Percentiles rank a stretch among this genome's conserved stretches.
phyloP scores from a whole-genome alignment of 345 rosid species.

The Turnera subulata region DNA sequence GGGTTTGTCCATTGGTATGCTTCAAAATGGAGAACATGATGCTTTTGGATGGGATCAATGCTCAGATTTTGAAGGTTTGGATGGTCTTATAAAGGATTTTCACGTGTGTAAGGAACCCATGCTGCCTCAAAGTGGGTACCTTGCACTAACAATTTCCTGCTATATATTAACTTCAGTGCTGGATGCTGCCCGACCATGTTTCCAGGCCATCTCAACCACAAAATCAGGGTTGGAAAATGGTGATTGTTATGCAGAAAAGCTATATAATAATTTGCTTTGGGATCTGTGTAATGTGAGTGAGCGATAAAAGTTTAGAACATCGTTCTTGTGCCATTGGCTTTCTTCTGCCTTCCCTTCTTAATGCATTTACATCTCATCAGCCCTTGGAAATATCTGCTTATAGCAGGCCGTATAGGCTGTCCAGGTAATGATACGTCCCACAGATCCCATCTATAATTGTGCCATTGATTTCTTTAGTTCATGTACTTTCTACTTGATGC shows the following conservation, averaged over 20 bases:
- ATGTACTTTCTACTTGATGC: too few species aligned
- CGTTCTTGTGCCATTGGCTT: constrained; percentile 73
- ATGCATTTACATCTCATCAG: constrained; percentile 41
- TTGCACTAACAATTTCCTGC: constrained; percentile 61
- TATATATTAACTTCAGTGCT: constrained; percentile 52
- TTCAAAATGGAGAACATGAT: constrained; percentile 43
- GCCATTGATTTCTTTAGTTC: not conserved
- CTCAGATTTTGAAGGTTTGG: constrained; percentile 22
- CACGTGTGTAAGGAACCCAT: constrained; percentile 28
- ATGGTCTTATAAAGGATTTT: constrained; percentile 13
- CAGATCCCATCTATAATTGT: not conserved
- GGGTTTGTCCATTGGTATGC: constrained; percentile 46
- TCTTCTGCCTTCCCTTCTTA: constrained; percentile 66
- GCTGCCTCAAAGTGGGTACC: constrained; percentile 28
- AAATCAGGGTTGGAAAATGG: constrained; percentile 26
- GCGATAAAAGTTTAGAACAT: constrained; percentile 55
- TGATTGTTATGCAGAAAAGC: constrained; percentile 27
- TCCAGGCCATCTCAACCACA: constrained; percentile 25
- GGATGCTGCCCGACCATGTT: constrained; percentile 48
- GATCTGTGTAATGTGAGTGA: constrained; percentile 63
- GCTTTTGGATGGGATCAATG: constrained; percentile 35
- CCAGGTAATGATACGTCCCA: constrained; percentile 43
- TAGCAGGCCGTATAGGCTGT: constrained; percentile 33
- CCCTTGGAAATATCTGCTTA: constrained; percentile 37
- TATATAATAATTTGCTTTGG: constrained; percentile 56